Evolutionary conservation across 2,329 filamentous ascomycete species (phyloP), one percentile per base, ranked within the genome.

Genomic region (Neophaeococcomyces aloes): DNA sequence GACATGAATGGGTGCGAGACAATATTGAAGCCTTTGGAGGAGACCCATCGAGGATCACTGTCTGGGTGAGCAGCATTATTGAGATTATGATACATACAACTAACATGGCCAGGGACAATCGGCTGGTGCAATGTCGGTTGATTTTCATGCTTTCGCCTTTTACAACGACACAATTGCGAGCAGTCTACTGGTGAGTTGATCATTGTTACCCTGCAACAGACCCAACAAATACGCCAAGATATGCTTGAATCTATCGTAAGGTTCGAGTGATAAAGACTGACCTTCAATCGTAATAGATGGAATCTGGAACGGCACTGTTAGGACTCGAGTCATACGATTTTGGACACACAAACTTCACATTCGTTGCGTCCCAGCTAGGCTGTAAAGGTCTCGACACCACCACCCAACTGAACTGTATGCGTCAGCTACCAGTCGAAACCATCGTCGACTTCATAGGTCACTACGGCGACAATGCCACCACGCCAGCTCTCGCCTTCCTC

Each of bases 1-100:
- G n/a, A n/a, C 53, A 76, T 0, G 67, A 75, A 55, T 76, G 73
- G 73, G 57, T 72, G 0, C 61, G 61, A 2, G 60, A 66, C 33
- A 74, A 76, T 52, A 69, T 75, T 18, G 63, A 53, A 7, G 56
- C 58, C 1, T 77, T 77, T 48, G 71, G 71, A 14, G 74, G 74
- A 13, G 68, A 73, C 47, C 58, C 65, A 1, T 38, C 56, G 1
- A 57, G 58, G n/a, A 70, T 73, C 48, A 63, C 63, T 0, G 59
- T 71, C 14, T 68, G 66, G 53, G 72, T n/a, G n/a, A n/a, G n/a
- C n/a, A n/a, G n/a, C n/a, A n/a, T n/a, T n/a, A n/a, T n/a, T n/a
- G n/a, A n/a, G n/a, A n/a, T n/a, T n/a, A n/a, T n/a, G n/a, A n/a
- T n/a, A n/a, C n/a, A n/a, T n/a, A n/a, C n/a, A n/a, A n/a, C n/a